Percentiles rank a stretch among this genome's conserved stretches.
phyloP scores from a whole-genome alignment of 192 early-diverging fungal genomes.

The Backusella tarrabulga region DNA sequence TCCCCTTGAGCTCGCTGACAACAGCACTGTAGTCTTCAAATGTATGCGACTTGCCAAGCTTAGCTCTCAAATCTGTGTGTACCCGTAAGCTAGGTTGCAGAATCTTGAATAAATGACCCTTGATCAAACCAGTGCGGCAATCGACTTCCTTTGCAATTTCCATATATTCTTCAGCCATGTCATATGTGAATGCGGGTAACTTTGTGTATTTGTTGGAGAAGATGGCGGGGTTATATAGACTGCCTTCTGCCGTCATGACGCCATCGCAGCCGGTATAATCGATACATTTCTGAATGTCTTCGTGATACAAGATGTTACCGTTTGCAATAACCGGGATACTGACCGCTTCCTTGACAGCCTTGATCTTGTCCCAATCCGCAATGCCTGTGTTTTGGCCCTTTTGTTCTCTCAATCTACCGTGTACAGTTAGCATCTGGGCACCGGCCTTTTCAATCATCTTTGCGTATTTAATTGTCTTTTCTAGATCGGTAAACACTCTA shows the following conservation, averaged over 20 bases:
- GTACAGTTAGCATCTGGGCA: conserved; percentile 88
- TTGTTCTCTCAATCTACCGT: conserved; percentile 92
- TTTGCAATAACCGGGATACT: conserved; percentile 95
- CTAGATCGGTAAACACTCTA: conserved; percentile 84
- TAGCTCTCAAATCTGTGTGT: conserved; percentile 79
- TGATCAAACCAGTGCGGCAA: conserved; percentile 64
- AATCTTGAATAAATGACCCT: conserved; percentile 93
- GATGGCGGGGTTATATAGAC: conserved; percentile 86
- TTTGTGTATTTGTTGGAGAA: conserved; percentile 56
- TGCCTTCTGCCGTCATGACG: conserved; percentile 94
- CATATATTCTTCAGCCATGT: conserved; percentile 87
- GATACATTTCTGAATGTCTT: conserved; percentile 85
- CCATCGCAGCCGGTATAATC: conserved; percentile 85
- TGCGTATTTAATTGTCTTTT: conserved; percentile 90
- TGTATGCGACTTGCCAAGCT: conserved; percentile 55
- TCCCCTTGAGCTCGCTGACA: background rate
- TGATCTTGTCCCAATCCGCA: conserved; percentile 95
- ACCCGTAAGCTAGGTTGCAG: conserved; percentile 73
- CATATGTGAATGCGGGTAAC: conserved; percentile 64
- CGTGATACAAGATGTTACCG: conserved; percentile 92
- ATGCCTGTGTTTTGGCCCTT: conserved; percentile 96
- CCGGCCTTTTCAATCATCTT: conserved; percentile 93
- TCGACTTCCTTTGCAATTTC: conserved; percentile 64
- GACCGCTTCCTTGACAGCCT: conserved; percentile 77
- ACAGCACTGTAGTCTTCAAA: conserved; percentile 43